A percentile compares a stretch with the other conserved stretches of the same genome.
Conservation (phyloP, 768 basidiomycete species). For the Pseudohyphozyma bogoriensis region DNA sequence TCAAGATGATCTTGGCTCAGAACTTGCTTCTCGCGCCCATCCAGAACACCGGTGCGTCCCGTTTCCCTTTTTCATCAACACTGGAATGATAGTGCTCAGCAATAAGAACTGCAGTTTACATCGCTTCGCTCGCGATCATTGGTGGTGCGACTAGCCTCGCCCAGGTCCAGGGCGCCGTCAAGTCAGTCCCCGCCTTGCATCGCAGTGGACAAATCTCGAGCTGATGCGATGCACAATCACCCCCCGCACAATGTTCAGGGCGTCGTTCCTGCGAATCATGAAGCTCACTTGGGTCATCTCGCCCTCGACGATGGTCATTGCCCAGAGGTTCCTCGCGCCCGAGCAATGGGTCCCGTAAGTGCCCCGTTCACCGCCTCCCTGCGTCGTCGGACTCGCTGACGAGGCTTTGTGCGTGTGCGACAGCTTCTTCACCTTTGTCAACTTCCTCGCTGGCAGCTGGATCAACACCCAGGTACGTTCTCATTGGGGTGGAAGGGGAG, state of each 20-base stretch:
- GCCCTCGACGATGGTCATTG: conserved; percentile 61
- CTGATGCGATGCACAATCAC: too few species aligned
- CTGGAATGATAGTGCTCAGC: conserved; percentile 54
- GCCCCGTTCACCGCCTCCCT: too few species aligned
- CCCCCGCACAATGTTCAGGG: too few species aligned
- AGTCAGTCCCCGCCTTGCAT: too few species aligned
- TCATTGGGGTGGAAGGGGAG: too few species aligned
- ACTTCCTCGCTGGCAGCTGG: conserved; percentile 10
- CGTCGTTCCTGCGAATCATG: background rate
- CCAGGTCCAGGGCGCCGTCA: background rate
- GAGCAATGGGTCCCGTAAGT: conserved; percentile 44
- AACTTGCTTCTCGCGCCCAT: conserved; percentile 71
- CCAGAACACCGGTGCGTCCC: conserved; percentile 50
- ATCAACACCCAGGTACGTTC: conserved; percentile 62
- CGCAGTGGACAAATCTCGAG: too few species aligned
- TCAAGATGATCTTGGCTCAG: conserved; percentile 64
- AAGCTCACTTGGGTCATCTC: conserved; percentile 61
- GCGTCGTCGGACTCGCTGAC: too few species aligned
- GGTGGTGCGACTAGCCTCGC: background rate
- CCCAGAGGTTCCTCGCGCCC: conserved; percentile 67
- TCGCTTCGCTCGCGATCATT: background rate
- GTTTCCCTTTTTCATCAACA: conserved; percentile 54
- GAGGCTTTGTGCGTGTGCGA: background rate
- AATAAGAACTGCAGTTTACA: conserved; percentile 54
- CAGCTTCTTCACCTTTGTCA: conserved; percentile 54